These are phyloP conservation scores for Apiotrichum laibachii DNA, from an alignment of 1,284 basidiomycete species.

Conservation along the genomic window DNA sequence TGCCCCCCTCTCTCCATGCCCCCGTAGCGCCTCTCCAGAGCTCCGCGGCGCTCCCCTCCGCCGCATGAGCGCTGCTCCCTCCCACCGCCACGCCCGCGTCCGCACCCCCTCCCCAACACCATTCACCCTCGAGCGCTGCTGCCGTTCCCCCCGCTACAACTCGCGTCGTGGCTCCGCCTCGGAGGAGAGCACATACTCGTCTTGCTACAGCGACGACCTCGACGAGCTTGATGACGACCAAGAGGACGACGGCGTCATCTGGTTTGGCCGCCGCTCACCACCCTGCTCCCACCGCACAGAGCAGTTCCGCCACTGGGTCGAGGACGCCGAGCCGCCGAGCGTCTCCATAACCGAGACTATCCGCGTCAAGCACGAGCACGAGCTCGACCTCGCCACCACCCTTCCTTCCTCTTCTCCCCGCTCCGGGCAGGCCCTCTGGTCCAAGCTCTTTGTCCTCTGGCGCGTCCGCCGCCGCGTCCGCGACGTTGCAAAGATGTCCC, in stretches of 20 bases:
- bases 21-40: constrained; percentile 1
- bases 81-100: neutral
- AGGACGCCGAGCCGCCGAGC: constrained; percentile 1
- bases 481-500: neutral
- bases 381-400: neutral
- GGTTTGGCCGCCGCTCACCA: constrained; percentile 13
- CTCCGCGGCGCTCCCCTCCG: constrained; percentile 3
- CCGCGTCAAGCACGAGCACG: neutral
- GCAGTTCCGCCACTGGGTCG: constrained; percentile 12
- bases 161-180: neutral
- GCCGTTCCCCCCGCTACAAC: neutral
- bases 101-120: neutral
- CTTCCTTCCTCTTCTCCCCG: neutral
- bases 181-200: neutral
- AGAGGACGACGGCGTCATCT: constrained; percentile 13
- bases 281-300: neutral
- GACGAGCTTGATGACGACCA: neutral
- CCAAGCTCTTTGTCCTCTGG: constrained; percentile 2
- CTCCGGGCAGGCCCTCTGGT: constrained; percentile 1
- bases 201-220: neutral
- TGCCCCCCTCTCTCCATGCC: constrained; percentile 1
- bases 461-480: neutral
- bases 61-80: neutral
- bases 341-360: neutral
- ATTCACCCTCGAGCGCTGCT: neutral